A percentile compares a stretch with the other conserved stretches of the same genome.
These are phyloP conservation scores for Eimeria sp. DNA, from an alignment of 169 alveolate genomes.

Conservation along the genomic window DNA sequence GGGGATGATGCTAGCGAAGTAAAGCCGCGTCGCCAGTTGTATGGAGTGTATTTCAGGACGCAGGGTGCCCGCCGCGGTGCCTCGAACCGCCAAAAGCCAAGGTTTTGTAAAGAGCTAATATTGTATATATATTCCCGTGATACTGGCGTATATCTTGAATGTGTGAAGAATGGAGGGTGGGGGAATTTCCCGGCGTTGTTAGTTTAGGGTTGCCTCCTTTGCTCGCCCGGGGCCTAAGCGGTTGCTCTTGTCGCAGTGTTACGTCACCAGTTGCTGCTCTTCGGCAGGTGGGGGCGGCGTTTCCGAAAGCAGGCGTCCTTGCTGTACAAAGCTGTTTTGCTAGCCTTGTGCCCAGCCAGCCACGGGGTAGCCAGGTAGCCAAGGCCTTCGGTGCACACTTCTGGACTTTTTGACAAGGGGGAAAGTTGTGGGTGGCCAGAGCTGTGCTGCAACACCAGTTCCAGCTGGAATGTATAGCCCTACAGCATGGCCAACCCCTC, in stretches of 20 bases:
- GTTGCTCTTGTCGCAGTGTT: conserved; percentile 61
- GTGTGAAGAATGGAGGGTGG: background rate
- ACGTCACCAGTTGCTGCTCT: conserved; percentile 38
- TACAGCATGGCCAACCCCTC: conserved; percentile 8
- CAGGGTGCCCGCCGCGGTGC: conserved; percentile 42
- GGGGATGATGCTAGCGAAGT: conserved; percentile 98
- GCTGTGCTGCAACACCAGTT: conserved; percentile 40
- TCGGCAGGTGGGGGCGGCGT: conserved; percentile 36
- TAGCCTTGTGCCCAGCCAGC: conserved; percentile 24
- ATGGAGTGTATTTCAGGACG: background rate
- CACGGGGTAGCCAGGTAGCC: conserved; percentile 1
- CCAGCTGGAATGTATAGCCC: conserved; percentile 20
- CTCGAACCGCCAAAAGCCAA: conserved; percentile 25
- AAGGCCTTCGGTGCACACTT: conserved; percentile 35
- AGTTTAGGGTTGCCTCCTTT: background rate
- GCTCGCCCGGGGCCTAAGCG: conserved; percentile 11
- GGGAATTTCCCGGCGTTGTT: background rate
- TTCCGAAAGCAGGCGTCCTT: conserved; percentile 28
- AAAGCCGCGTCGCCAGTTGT: conserved; percentile 1
- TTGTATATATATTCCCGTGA: background rate
- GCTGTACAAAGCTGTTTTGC: background rate
- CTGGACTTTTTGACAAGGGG: conserved; percentile 50
- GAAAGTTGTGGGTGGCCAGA: background rate
- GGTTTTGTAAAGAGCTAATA: conserved; percentile 23
- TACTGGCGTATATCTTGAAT: background rate